Conservation (phyloP, 2,329 filamentous ascomycete species). For the Westerdykella ornata region DNA sequence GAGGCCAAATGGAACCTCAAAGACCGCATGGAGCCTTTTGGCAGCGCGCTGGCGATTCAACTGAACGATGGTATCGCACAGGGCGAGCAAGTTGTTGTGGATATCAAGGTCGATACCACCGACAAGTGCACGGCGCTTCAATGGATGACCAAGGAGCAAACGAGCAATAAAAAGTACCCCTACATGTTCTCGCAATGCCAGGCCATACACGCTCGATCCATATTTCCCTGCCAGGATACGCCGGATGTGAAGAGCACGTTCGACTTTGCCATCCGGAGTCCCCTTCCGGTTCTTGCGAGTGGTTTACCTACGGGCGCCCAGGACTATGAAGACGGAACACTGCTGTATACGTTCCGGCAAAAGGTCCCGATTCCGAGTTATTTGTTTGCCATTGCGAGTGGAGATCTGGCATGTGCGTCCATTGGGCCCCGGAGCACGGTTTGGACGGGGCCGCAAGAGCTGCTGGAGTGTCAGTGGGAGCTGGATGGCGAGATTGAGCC, state of each 20-base stretch:
- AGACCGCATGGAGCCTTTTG: constrained; percentile 65
- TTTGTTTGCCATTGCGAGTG: constrained; percentile 80
- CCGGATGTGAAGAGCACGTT: constrained; percentile 96
- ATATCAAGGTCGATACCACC: constrained; percentile 63
- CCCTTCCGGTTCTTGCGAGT: constrained; percentile 84
- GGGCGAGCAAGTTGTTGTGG: constrained; percentile 44
- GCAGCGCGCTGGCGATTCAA: constrained; percentile 60
- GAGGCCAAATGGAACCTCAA: constrained; percentile 63
- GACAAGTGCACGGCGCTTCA: constrained; percentile 85
- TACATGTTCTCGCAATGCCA: constrained; percentile 99
- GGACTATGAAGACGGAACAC: constrained; percentile 47
- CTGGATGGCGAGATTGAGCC: constrained; percentile 85
- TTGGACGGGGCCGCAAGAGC: constrained; percentile 79
- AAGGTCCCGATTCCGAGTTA: constrained; percentile 90
- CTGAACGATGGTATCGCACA: constrained; percentile 45
- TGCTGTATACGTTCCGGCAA: constrained; percentile 80
- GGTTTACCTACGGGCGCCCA: constrained; percentile 58
- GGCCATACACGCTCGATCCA: constrained; percentile 86
- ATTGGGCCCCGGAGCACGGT: constrained; percentile 83
- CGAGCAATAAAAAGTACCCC: constrained; percentile 88
- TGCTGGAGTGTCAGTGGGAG: constrained; percentile 81
- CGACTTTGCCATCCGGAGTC: constrained; percentile 78
- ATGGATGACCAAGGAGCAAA: constrained; percentile 91
- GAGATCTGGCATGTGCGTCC: constrained; percentile 76
- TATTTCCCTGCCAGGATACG: constrained; percentile 96